phyloP scores from a whole-genome alignment of 306 rosid species.

The Parietaria judaica region DNA sequence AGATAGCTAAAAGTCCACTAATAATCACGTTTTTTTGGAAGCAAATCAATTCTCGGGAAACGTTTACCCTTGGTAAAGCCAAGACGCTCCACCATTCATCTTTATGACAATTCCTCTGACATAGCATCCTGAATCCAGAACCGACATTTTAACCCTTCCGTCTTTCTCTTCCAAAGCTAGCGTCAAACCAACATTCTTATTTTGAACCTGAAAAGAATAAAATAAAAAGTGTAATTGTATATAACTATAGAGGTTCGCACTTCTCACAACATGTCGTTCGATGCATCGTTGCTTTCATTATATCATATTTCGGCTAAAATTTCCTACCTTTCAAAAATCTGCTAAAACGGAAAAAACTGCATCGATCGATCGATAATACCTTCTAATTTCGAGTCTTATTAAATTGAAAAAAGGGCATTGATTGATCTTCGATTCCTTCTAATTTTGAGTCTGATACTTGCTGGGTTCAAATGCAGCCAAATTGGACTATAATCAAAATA shows the following conservation, averaged over 20 bases:
- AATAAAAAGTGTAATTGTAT: not conserved
- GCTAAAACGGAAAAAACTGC: too few species aligned
- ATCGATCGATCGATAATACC: too few species aligned
- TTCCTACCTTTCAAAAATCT: too few species aligned
- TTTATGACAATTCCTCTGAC: constrained; percentile 51
- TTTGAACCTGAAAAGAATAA: constrained; percentile 54
- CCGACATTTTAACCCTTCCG: constrained; percentile 51
- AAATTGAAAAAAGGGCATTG: too few species aligned
- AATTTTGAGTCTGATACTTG: too few species aligned
- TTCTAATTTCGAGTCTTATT: too few species aligned
- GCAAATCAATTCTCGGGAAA: constrained; percentile 21
- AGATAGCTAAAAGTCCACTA: not conserved
- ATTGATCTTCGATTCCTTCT: too few species aligned
- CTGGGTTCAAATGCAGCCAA: too few species aligned
- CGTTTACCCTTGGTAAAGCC: constrained; percentile 84
- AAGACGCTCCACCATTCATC: constrained; percentile 78
- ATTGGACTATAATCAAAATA: too few species aligned
- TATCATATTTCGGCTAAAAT: too few species aligned
- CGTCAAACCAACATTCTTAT: constrained; percentile 56
- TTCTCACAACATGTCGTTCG: not conserved
- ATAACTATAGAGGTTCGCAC: not conserved
- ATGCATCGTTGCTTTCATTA: not conserved
- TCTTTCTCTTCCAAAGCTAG: constrained; percentile 48
- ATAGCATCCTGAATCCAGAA: constrained; percentile 58
- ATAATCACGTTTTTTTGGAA: constrained; percentile 5